Conservation (phyloP, 345 rosid species). For the Psidium guajava region DNA sequence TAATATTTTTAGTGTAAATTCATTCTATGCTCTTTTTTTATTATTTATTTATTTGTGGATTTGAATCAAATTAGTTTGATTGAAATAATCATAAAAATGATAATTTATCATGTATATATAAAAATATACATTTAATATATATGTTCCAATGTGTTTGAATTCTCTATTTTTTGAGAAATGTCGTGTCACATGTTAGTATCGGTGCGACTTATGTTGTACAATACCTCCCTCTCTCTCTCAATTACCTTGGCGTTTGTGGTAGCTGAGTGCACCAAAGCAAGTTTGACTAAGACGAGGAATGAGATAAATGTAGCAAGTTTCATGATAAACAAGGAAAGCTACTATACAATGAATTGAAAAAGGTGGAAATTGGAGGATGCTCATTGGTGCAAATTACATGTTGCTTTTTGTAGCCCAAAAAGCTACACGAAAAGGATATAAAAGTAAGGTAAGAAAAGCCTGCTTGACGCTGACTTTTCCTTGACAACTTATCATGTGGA, state of each 20-base stretch:
- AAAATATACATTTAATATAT: no score
- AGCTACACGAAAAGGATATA: not conserved
- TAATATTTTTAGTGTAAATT: no score
- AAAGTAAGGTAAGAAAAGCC: not conserved
- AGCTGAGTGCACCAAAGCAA: conserved; percentile 12
- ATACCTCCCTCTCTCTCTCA: no score
- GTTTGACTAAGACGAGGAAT: conserved; percentile 6
- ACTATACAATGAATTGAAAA: not conserved
- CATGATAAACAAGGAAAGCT: not conserved
- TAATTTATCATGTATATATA: no score
- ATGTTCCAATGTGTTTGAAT: no score
- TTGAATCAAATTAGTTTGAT: no score
- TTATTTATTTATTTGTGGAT: no score
- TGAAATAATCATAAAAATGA: no score
- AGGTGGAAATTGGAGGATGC: not conserved
- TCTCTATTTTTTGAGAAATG: no score
- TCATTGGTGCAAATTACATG: not conserved
- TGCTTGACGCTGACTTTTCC: not conserved
- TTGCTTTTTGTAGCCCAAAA: not conserved
- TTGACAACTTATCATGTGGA: not conserved
- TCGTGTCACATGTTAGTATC: no score
- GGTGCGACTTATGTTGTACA: no score
- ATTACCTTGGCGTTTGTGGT: conserved; percentile 15
- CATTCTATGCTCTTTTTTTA: no score
- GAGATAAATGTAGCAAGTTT: not conserved